Percentiles rank a stretch among this genome's conserved stretches.
These are phyloP conservation scores for Massarina eburnea DNA, from an alignment of 2,329 filamentous ascomycete species.

Conservation along the genomic window DNA sequence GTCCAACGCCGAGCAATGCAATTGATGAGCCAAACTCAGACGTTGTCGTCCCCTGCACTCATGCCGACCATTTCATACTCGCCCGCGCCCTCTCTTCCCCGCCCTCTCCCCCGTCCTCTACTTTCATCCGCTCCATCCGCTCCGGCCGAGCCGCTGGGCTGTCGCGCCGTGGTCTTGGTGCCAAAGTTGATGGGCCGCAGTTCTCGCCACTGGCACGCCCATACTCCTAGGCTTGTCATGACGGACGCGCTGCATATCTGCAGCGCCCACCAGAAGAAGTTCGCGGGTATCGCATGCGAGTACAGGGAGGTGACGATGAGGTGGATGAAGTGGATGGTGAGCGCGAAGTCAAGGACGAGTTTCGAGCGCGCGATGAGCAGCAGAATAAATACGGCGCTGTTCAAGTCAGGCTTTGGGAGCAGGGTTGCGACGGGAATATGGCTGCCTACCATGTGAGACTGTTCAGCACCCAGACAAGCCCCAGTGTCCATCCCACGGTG, in stretches of 20 bases:
- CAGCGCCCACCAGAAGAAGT: slow-evolving; percentile 83
- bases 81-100: slow-evolving; percentile 49
- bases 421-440: neutral
- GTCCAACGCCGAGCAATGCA: slow-evolving; percentile 23
- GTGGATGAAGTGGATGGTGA: slow-evolving; percentile 85
- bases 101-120: slow-evolving; percentile 43
- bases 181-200: slow-evolving; percentile 86
- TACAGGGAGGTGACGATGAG: slow-evolving; percentile 77
- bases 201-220: slow-evolving; percentile 90
- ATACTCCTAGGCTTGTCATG: slow-evolving; percentile 76
- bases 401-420: slow-evolving; percentile 13
- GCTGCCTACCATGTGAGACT: slow-evolving; percentile 61
- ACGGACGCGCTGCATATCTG: slow-evolving; percentile 62
- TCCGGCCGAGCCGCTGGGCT: slow-evolving; percentile 18
- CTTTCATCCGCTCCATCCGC: slow-evolving; percentile 44
- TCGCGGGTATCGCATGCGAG: slow-evolving; percentile 71
- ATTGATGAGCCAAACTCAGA: slow-evolving; percentile 23
- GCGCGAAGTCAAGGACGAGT: slow-evolving; percentile 89
- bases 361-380: slow-evolving; percentile 85
- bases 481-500: slow-evolving; percentile 69
- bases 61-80: slow-evolving; percentile 54
- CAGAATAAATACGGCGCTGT: slow-evolving; percentile 79
- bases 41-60: slow-evolving; percentile 39
- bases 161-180: slow-evolving; percentile 47
- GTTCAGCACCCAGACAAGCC: slow-evolving; percentile 68